Percentiles rank a stretch among this genome's conserved stretches.
Conservation (phyloP, 108 stramenopile genomes). For the Aureococcus anophagefferens region DNA sequence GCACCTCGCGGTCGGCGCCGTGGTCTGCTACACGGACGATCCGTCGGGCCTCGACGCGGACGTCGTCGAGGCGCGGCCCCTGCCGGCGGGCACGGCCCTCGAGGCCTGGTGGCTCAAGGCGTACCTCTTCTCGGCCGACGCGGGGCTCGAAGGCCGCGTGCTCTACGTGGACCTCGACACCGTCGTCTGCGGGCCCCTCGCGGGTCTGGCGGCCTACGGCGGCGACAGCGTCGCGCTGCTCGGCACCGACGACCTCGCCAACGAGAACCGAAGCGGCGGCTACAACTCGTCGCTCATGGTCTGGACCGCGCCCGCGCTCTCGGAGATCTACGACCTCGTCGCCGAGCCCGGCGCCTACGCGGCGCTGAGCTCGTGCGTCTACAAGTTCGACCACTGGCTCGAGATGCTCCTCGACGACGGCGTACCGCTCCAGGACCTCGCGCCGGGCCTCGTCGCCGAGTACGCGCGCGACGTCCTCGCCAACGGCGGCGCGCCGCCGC, state of each 20-base stretch:
- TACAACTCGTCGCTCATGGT: constrained; percentile 30
- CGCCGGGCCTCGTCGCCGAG: constrained; percentile 30
- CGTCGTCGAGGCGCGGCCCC: constrained; percentile 10
- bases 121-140: constrained; percentile 21
- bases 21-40: constrained; percentile 35
- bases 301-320: constrained; percentile 1
- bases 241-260: constrained; percentile 18
- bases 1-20: not conserved
- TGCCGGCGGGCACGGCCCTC: not conserved
- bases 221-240: constrained; percentile 14
- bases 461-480: constrained; percentile 13
- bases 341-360: constrained; percentile 10
- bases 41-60: constrained; percentile 9
- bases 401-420: constrained; percentile 24
- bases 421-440: constrained; percentile 11
- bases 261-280: constrained; percentile 18
- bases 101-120: constrained; percentile 36
- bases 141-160: constrained; percentile 19
- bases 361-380: constrained; percentile 12
- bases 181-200: constrained; percentile 21
- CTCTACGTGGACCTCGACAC: constrained; percentile 37
- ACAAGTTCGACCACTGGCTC: constrained; percentile 40
- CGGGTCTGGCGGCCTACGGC: constrained; percentile 14
- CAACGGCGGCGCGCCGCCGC: constrained; percentile 1
- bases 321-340: constrained; percentile 13